phyloP scores from a whole-genome alignment of 305 asterid species.

The Solanum hybrid region DNA sequence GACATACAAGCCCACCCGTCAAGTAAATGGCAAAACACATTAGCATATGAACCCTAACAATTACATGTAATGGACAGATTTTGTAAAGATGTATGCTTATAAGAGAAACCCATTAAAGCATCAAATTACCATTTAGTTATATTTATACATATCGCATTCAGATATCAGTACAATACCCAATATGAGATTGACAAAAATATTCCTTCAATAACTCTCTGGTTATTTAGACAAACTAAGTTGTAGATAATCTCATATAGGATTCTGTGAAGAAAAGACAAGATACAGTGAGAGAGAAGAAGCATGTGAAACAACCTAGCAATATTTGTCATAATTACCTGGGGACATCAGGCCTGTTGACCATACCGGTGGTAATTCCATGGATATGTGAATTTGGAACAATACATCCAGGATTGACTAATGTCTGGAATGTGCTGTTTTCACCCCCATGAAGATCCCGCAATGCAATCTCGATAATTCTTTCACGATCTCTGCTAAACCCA shows the following conservation, averaged over 20 bases:
- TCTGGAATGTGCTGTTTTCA: conserved; percentile 73
- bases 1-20: background rate
- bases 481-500: conserved; percentile 47
- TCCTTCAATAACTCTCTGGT: background rate
- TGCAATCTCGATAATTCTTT: conserved; percentile 82
- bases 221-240: background rate
- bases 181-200: background rate
- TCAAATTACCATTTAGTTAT: background rate
- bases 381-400: conserved; percentile 41
- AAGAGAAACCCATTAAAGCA: background rate
- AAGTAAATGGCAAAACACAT: background rate
- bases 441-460: conserved; percentile 91
- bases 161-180: background rate
- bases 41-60: background rate
- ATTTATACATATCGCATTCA: background rate
- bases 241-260: background rate
- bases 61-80: background rate
- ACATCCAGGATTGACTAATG: conserved; percentile 73
- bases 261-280: background rate
- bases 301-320: conserved; percentile 6
- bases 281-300: background rate
- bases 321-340: conserved; percentile 48
- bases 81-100: background rate
- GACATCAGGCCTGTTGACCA: conserved; percentile 61
- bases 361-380: conserved; percentile 59